A percentile compares a stretch with the other conserved stretches of the same genome.
Conservation (phyloP, 2,329 filamentous ascomycete species). For the Trichophyton simii region DNA sequence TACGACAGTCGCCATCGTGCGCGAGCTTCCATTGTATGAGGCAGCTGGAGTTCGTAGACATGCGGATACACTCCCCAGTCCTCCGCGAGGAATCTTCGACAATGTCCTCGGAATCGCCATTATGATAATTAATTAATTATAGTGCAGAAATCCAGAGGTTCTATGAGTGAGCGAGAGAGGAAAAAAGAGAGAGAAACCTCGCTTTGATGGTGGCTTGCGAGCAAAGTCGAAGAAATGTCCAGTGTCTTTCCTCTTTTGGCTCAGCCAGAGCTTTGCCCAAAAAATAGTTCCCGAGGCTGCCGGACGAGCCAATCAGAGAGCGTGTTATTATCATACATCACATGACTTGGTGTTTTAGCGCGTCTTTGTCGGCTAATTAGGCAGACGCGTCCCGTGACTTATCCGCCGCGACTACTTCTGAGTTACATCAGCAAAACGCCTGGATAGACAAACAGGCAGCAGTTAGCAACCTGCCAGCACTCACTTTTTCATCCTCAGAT, state of each 20-base stretch:
- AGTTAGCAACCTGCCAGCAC: neutral
- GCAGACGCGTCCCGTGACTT: neutral
- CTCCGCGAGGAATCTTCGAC: conserved; percentile 4
- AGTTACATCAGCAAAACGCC: too few species aligned
- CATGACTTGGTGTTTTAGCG: conserved; percentile 8
- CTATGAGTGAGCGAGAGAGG: too few species aligned
- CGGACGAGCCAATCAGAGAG: neutral
- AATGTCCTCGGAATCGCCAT: conserved; percentile 10
- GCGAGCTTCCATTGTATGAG: conserved; percentile 9
- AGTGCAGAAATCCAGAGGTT: too few species aligned
- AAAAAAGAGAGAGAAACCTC: neutral
- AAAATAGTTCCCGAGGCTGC: neutral
- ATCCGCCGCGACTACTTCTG: neutral
- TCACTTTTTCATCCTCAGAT: neutral
- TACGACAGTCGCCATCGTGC: conserved; percentile 46
- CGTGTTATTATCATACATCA: neutral
- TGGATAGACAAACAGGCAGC: neutral
- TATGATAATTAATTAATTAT: neutral
- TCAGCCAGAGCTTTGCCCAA: neutral
- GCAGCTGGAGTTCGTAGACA: conserved; percentile 1
- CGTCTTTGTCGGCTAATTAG: conserved; percentile 5
- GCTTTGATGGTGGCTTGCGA: neutral
- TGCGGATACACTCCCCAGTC: conserved; percentile 3
- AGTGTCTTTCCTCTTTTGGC: neutral
- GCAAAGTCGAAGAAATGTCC: neutral